Evolutionary conservation across 305 asterid species (phyloP).

Genomic region (Lippia alba): DNA sequence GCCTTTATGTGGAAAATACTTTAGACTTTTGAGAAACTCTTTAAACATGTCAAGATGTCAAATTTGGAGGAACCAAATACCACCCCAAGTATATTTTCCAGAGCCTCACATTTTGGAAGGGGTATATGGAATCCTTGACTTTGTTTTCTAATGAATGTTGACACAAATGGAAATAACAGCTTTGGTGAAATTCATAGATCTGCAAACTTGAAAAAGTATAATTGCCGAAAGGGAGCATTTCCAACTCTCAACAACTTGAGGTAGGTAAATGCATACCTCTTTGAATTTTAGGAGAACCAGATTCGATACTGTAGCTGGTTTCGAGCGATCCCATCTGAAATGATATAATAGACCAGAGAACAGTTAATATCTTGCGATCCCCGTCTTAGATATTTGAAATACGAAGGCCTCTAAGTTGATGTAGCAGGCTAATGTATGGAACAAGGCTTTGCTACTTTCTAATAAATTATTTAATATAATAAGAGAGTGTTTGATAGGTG

Average conservation of each 20-base stretch:
- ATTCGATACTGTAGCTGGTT: constrained; percentile 85
- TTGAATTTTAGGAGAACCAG: constrained; percentile 80
- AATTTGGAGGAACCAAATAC: background rate
- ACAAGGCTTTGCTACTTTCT: background rate
- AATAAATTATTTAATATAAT: too few species aligned
- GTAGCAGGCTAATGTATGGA: background rate
- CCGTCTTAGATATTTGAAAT: background rate
- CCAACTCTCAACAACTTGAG: constrained; percentile 4
- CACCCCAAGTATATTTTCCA: background rate
- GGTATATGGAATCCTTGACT: background rate
- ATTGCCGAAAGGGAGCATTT: constrained; percentile 6
- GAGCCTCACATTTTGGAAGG: background rate
- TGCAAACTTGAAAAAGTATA: background rate
- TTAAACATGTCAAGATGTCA: background rate
- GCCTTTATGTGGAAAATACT: background rate
- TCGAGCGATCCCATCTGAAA: constrained; percentile 84
- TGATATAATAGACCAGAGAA: constrained; percentile 24
- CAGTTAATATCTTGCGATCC: background rate
- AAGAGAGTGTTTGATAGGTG: too few species aligned
- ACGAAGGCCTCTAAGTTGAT: background rate
- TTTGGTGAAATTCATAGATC: background rate
- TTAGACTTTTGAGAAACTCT: background rate
- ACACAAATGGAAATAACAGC: background rate
- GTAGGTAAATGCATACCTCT: constrained; percentile 61
- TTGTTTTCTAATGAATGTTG: background rate